These are phyloP conservation scores for Vaccinium macrocarpon DNA, from an alignment of 148 eudicot genomes.

Conservation along the genomic window DNA sequence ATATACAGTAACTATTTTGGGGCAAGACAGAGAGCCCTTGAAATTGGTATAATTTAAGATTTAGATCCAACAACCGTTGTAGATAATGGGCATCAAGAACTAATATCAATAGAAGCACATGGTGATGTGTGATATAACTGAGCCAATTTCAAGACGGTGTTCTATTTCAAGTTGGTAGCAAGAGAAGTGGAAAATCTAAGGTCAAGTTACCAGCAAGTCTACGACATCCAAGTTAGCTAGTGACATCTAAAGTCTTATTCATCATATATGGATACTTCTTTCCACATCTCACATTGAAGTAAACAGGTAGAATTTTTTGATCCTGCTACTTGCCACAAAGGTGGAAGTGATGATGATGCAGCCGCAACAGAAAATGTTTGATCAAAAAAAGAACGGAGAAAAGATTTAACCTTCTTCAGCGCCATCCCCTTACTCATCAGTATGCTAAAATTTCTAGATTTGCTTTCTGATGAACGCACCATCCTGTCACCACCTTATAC, in stretches of 20 bases:
- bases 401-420: constrained; percentile 66
- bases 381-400: constrained; percentile 55
- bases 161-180: neutral
- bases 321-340: constrained; percentile 68
- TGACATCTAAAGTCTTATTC: neutral
- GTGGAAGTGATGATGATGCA: constrained; percentile 63
- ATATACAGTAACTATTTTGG: neutral
- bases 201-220: neutral
- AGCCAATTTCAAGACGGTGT: neutral
- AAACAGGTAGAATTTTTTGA: constrained; percentile 11
- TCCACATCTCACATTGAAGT: neutral
- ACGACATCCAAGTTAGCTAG: neutral
- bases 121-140: neutral
- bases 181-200: neutral
- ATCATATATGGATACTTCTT: neutral
- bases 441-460: constrained; percentile 62
- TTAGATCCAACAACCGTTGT: too few relatives aligned
- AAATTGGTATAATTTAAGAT: neutral
- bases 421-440: constrained; percentile 72
- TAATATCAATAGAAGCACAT: neutral
- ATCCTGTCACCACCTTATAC: neutral
- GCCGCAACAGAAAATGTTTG: constrained; percentile 73
- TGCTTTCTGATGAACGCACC: constrained; percentile 46
- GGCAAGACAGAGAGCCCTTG: neutral
- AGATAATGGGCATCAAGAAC: neutral